A percentile compares a stretch with the other conserved stretches of the same genome.
Conservation (phyloP, 345 rosid genomes). For the Atalantia buxifolia region DNA sequence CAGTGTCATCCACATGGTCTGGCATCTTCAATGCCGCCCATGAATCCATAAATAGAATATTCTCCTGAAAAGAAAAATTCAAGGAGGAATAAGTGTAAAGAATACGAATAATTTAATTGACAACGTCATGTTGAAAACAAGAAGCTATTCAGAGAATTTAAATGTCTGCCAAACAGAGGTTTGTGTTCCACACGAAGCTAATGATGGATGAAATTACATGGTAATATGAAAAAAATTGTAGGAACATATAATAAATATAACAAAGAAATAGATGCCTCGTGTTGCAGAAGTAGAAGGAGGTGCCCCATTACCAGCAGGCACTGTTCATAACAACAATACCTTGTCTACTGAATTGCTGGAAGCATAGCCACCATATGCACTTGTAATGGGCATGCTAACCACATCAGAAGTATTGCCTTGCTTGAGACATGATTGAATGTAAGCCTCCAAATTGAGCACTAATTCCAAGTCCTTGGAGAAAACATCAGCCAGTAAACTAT, state of each 20-base stretch:
- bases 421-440: slow-evolving; percentile 44
- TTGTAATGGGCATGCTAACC: slow-evolving; percentile 33
- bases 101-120: neutral
- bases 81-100: slow-evolving; percentile 16
- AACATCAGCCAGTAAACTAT: slow-evolving; percentile 40
- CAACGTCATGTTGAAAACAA: neutral
- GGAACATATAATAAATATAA: neutral
- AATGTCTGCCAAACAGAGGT: neutral
- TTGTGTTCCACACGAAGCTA: neutral
- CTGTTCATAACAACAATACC: slow-evolving; percentile 35
- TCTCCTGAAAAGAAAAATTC: slow-evolving; percentile 44
- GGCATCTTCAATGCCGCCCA: slow-evolving; percentile 35
- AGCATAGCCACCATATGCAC: slow-evolving; percentile 20
- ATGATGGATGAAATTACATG: neutral
- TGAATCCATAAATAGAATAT: slow-evolving; percentile 31
- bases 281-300: neutral
- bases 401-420: slow-evolving; percentile 29
- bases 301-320: neutral
- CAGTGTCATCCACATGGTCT: slow-evolving; percentile 40
- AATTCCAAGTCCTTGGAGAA: slow-evolving; percentile 56
- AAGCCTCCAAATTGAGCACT: slow-evolving; percentile 55
- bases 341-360: slow-evolving; percentile 28
- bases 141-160: slow-evolving; percentile 5
- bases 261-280: neutral
- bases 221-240: neutral